Base-by-base conservation (phyloP, 495 filamentous ascomycete genomes). In the Massariosphaeria phaeospora region DNA sequence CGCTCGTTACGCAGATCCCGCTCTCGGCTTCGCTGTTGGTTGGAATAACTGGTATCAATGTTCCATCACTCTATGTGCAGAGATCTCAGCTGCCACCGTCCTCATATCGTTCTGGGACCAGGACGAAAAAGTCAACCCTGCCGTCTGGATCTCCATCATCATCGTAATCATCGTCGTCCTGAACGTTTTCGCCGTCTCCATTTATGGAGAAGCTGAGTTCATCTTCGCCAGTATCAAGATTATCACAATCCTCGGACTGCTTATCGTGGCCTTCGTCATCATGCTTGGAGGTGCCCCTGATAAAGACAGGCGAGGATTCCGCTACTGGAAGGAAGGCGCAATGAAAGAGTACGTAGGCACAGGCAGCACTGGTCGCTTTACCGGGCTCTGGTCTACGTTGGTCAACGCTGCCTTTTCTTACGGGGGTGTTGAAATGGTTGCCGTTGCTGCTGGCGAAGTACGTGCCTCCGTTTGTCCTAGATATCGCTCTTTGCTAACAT, bases 401-500 rank as follows among this genome's bases (percentile, higher is more conserved):
- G 64, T 69, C 53, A 66, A 71, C 31, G 69, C 69, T 40, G 67
- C 69, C 15, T 73, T 72, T 55, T 61, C 70, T 13, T 82, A 79
- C 55, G 72, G 71, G 18, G 79, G 77, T n/a, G 75, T 76, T n/a
- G 85, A 91, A 65, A 75, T 84, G 60, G 78, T 88, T 23, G 84
- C 79, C 43, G 76, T 93, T 12, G 84, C 89, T 0, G 88, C 85
- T 11, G 85, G 86, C 53, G 89, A 96, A n/a, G n/a, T n/a, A n/a
- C n/a, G n/a, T n/a, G n/a, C n/a, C n/a, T n/a, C n/a, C n/a, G n/a
- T n/a, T n/a, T n/a, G n/a, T n/a, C n/a, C n/a, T n/a, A n/a, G n/a
- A n/a, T n/a, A n/a, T n/a, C n/a, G n/a, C n/a, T n/a, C n/a, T n/a
- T n/a, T n/a, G n/a, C n/a, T n/a, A n/a, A n/a, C n/a, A n/a, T n/a